Base-by-base conservation (phyloP, 2,329 filamentous ascomycete genomes). In the Rutstroemia sp. region DNA sequence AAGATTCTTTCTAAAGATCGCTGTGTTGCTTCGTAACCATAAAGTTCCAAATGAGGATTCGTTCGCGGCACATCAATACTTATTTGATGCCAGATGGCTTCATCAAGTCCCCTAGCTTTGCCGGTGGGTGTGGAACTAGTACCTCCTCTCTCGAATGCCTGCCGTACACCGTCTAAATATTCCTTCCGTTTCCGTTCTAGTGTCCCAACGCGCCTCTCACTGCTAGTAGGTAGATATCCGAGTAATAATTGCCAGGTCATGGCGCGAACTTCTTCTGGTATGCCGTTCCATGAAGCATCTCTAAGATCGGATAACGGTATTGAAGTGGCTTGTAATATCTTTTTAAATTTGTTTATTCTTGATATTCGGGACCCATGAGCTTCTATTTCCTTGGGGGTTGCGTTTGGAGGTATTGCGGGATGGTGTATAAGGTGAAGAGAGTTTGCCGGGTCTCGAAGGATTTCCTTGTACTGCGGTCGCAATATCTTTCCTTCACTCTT, bases 41-140 rank as follows among this genome's bases (percentile, higher is more conserved):
- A 99, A 0, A 99, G 79, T 65, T 95, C 89, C 54, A 99, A 86
- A 72, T 97, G 94, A 10, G 94, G 94, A 69, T 96, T 97, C 4
- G 94, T 99, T 51, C 94, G 84, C 2, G 94, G 94, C 21, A 97
- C 90, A 69, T 99, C 94, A 67, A 99, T 99, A 72, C 91, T 96
- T 73, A 99, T 97, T 70, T 99, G 94, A 74, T 99, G 94, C 94
- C 94, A 99, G 58, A 99, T 85, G n/a, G 90, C 88, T 75, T 99
- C 94, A 65, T 99, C 95, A 18, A 99, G 75, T 2, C 92, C 92
- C 59, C 82, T 74, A 7, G 76, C 70, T 61, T 79, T 78, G 14
- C 79, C 76, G 4, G 72, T 63, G 0, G 77, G 63, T 14, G 70
- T 61, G 34, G 71, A 66, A 60, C 67, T 71, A 9, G 65, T 70